A percentile compares a stretch with the other conserved stretches of the same genome.
Evolutionary conservation across 257 asterid genomes (phyloP).

Genomic region (Primulina huaijiensis): DNA sequence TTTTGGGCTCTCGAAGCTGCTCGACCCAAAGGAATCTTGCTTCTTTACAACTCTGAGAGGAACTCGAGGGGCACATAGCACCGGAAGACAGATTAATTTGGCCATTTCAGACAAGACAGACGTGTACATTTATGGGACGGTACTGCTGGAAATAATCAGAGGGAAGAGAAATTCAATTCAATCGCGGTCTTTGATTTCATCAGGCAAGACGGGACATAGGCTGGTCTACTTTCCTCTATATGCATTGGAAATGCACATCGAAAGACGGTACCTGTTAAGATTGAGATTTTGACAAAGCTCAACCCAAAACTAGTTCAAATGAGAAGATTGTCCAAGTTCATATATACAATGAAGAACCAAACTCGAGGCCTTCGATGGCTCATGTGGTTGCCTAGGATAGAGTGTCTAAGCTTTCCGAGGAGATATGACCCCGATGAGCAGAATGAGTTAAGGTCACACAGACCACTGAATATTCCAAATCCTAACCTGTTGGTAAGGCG

Average conservation of each 20-base stretch:
- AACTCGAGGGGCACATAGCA: constrained; percentile 79
- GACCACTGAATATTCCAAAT: constrained; percentile 32
- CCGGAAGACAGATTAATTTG: constrained; percentile 82
- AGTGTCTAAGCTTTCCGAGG: constrained; percentile 54
- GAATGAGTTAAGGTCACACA: constrained; percentile 12
- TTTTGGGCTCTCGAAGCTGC: constrained; percentile 75
- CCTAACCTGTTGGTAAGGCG: neutral
- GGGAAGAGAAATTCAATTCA: constrained; percentile 62
- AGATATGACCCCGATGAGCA: constrained; percentile 45
- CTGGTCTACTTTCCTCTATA: constrained; percentile 52
- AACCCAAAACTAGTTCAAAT: no score
- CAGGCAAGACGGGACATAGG: constrained; percentile 14
- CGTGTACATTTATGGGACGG: constrained; percentile 76
- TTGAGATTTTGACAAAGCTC: no score
- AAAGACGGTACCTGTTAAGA: constrained; percentile 48
- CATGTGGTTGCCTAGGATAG: constrained; percentile 57
- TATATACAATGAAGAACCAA: no score
- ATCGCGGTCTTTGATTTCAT: constrained; percentile 21
- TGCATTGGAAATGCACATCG: constrained; percentile 70
- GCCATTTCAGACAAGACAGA: constrained; percentile 73
- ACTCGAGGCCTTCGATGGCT: constrained; percentile 61
- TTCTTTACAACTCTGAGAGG: constrained; percentile 82
- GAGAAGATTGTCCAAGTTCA: no score
- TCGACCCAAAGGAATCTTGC: constrained; percentile 52
- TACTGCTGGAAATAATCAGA: constrained; percentile 64